Evolutionary conservation across 1,284 basidiomycete species (phyloP).

Genomic region (Ustilago xerochloae): DNA sequence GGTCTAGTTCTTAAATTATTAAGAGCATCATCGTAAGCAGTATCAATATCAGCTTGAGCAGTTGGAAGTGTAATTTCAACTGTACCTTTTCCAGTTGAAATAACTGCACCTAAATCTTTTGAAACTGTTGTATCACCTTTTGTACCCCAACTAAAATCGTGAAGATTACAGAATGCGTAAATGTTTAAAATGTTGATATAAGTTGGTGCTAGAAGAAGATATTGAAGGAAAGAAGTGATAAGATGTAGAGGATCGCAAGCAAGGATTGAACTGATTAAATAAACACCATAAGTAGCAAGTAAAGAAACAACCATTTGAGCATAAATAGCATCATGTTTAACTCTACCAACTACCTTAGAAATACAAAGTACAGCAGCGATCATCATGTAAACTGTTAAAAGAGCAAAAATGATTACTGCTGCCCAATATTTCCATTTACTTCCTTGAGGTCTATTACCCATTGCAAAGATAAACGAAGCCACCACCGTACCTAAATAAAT

Average conservation of each 20-base stretch:
- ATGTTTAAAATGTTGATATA: slow-evolving; percentile 81
- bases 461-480: slow-evolving; percentile 90
- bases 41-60: slow-evolving; percentile 86
- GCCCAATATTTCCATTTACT: slow-evolving; percentile 87
- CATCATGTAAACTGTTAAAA: slow-evolving; percentile 84
- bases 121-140: slow-evolving; percentile 66
- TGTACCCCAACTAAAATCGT: slow-evolving; percentile 69
- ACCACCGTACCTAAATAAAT: slow-evolving; percentile 84
- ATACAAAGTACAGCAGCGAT: slow-evolving; percentile 62
- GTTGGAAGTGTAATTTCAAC: slow-evolving; percentile 89
- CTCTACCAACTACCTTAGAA: slow-evolving; percentile 47
- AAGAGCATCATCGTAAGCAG: slow-evolving; percentile 87
- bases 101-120: slow-evolving; percentile 65
- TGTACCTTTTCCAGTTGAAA: slow-evolving; percentile 67
- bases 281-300: slow-evolving; percentile 80
- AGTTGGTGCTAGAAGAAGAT: slow-evolving; percentile 88
- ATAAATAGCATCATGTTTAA: slow-evolving; percentile 75
- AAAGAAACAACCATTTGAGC: slow-evolving; percentile 84
- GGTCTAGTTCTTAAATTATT: slow-evolving; percentile 80
- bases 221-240: slow-evolving; percentile 91
- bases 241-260: slow-evolving; percentile 92
- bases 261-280: slow-evolving; percentile 74
- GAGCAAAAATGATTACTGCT: slow-evolving; percentile 80
- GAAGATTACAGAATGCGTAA: slow-evolving; percentile 65
- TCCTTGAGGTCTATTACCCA: slow-evolving; percentile 95